These are phyloP conservation scores for Daphne laureola DNA, from an alignment of 441 rosid species.

Conservation along the genomic window DNA sequence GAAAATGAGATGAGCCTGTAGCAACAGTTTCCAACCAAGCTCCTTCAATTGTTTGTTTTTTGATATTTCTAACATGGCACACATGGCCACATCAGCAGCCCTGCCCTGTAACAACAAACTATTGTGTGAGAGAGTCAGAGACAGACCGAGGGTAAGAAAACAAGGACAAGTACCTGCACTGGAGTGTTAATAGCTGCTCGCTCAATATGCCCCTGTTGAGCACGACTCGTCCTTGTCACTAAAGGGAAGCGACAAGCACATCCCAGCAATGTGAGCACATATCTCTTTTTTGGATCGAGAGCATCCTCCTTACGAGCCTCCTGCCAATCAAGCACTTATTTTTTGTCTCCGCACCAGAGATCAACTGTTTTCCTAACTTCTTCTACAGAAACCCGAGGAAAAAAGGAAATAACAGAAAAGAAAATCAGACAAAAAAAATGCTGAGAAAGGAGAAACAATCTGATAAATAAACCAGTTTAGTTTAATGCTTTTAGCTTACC, in stretches of 20 bases:
- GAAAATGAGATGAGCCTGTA: constrained; percentile 50
- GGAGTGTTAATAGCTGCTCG: constrained; percentile 98
- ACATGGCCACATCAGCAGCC: constrained; percentile 99
- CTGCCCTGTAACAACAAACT: constrained; percentile 59
- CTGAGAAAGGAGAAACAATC: too few species aligned
- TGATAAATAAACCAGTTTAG: constrained; percentile 5
- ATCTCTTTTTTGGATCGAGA: constrained; percentile 20
- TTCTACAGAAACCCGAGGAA: constrained; percentile 62
- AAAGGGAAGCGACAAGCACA: constrained; percentile 77
- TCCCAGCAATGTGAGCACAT: constrained; percentile 80
- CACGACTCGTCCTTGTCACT: constrained; percentile 27
- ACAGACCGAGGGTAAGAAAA: constrained; percentile 5
- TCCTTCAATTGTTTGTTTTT: constrained; percentile 49
- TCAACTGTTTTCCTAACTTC: constrained; percentile 81
- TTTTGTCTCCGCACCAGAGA: constrained; percentile 89
- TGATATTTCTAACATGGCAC: constrained; percentile 91
- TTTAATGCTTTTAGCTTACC: constrained; percentile 35
- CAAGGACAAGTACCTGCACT: constrained; percentile 63
- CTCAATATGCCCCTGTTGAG: constrained; percentile 62
- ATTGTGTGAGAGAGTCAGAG: constrained; percentile 13
- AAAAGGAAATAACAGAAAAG: constrained; percentile 1
- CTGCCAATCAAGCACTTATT: constrained; percentile 90
- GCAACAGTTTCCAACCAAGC: constrained; percentile 91
- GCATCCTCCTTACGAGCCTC: constrained; percentile 71
- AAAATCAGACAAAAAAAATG: too few species aligned